Base-by-base conservation (phyloP, 2,329 filamentous ascomycete species). In the Penicillium paneum region DNA sequence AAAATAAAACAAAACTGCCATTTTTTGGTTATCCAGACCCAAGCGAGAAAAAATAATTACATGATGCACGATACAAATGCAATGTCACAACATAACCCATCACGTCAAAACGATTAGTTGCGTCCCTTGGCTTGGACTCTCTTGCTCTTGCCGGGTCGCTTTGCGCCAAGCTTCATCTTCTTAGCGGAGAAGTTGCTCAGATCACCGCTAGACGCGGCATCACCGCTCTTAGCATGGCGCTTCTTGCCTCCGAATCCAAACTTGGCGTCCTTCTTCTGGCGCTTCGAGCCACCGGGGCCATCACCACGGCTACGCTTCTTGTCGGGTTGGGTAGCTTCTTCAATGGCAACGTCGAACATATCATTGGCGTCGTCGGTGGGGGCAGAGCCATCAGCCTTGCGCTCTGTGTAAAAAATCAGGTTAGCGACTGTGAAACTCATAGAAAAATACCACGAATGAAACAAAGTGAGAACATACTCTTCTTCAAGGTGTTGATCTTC, bases 201-300 rank as follows among this genome's bases (percentile, higher is more conserved):
- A 72, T 99, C 94, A 57, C 84, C 87, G 43, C 86, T 91, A 61
- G 90, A 95, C 58, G 82, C 71, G 45, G 92, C 91, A 74, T 97
- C 92, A 64, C 91, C 91, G 57, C 91, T 96, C 84, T 99, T 99
- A 53, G 82, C 76, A 71, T 91, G 86, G 52, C 88, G 82, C 82
- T 99, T 99, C 85, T 96, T 97, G 65, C 94, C 94, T 57, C 94
- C 94, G 69, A 93, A 96, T 24, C 94, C 94, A 72, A 87, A 97
- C 78, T 96, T 97, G 62, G 89, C 83, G 71, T 99, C 87, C 80
- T 95, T 96, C 85, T 96, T 96, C 72, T 89, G 84, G 57, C 94
- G 87, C 80, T 97, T 97, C 3, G 32, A 29, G 60, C 47, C 3
- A 45, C 72, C 67, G 54, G 75, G 74, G 32, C 75, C 74, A 61